phyloP scores from a whole-genome alignment of 2,329 filamentous ascomycete genomes.

The Colletotrichum somersetense region DNA sequence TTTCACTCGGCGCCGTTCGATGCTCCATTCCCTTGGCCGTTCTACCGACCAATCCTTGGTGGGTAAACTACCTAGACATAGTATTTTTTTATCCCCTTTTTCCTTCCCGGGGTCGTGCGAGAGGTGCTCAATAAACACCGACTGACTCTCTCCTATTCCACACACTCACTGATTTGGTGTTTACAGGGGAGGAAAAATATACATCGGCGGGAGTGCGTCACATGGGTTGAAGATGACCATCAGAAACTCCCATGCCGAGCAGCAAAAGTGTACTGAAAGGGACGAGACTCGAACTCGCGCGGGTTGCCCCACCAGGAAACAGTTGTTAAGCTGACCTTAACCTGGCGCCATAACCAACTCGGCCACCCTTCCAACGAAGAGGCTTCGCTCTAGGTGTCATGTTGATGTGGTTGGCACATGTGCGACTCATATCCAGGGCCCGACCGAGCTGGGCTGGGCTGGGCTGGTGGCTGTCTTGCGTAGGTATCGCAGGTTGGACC shows the following conservation, averaged over 20 bases:
- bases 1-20: neutral
- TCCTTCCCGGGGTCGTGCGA: too few relatives aligned
- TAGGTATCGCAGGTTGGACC: neutral
- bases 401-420: fast-evolving
- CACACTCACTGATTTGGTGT: too few relatives aligned
- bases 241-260: fast-evolving
- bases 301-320: constrained; percentile 42
- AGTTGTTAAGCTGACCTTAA: constrained; percentile 42
- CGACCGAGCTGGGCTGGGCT: too few relatives aligned
- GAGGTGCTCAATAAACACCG: too few relatives aligned
- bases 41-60: neutral
- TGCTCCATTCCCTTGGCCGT: constrained; percentile 1
- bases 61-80: too few relatives aligned
- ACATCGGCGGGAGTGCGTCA: too few relatives aligned
- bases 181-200: too few relatives aligned
- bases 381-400: neutral
- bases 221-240: too few relatives aligned
- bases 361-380: constrained; percentile 27
- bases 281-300: constrained; percentile 42
- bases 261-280: constrained; percentile 17
- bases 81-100: neutral
- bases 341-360: constrained; percentile 42
- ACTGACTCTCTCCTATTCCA: too few relatives aligned
- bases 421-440: neutral
- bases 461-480: too few relatives aligned